phyloP scores from a whole-genome alignment of 495 filamentous ascomycete genomes.

The Xylaria curta region DNA sequence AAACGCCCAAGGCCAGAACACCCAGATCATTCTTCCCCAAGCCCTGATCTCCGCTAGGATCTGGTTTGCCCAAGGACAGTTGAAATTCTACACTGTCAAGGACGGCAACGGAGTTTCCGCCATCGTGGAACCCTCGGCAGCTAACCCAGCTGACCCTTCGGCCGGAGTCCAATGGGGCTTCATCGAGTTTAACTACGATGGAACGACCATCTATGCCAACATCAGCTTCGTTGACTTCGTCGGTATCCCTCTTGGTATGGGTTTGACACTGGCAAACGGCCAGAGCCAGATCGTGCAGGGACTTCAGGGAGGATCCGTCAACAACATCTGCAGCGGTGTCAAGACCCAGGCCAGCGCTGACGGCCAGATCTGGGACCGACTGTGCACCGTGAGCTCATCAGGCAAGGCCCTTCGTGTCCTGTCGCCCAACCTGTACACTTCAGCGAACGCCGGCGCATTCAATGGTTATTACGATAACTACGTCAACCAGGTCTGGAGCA shows the following conservation, averaged over 20 bases:
- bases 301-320: conserved; percentile 40
- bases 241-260: conserved; percentile 50
- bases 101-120: conserved; percentile 34
- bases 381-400: conserved; percentile 40
- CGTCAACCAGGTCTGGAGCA: conserved; percentile 49
- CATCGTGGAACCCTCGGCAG: conserved; percentile 50
- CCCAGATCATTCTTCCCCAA: conserved; percentile 47
- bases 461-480: conserved; percentile 47
- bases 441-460: conserved; percentile 39
- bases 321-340: conserved; percentile 46
- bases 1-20: conserved; percentile 40
- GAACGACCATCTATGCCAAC: conserved; percentile 50
- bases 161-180: conserved; percentile 54
- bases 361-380: conserved; percentile 47
- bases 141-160: conserved; percentile 51
- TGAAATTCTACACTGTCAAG: conserved; percentile 50
- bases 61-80: conserved; percentile 50
- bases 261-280: conserved; percentile 41
- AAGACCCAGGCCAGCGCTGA: conserved; percentile 41
- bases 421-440: conserved; percentile 44
- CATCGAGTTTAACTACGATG: conserved; percentile 50
- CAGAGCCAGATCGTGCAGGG: conserved; percentile 44
- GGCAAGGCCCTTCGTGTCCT: conserved; percentile 50
- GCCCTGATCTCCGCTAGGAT: conserved; percentile 50
- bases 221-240: conserved; percentile 58